Base-by-base conservation (phyloP, 441 rosid species). In the Croton setiger region DNA sequence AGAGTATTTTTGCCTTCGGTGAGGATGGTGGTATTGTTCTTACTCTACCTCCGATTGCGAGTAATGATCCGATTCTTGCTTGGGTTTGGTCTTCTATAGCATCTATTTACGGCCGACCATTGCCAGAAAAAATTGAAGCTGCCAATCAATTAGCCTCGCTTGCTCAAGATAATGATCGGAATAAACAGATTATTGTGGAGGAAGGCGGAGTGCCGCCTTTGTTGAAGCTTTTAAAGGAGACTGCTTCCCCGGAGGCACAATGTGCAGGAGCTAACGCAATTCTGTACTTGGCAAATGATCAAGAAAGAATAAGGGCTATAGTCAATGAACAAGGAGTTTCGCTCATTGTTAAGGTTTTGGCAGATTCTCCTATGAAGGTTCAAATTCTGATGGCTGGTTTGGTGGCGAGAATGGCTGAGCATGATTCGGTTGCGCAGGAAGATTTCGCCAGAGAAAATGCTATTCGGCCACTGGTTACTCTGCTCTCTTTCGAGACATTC, bases 21-120 rank as follows among this genome's bases (percentile, higher is more conserved):
- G 62, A 56, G 12, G 73, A 58, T 20, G 84, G 72, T 1, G 85
- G 74, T 2, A 72, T 68, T 64, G 74, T 69, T 63, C 69, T 86
- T 55, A 56, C 88, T 18, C 80, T 88, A 17, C 93, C 93, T 3
- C 91, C 93, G 0, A 82, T 86, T 47, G 91, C 93, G 8, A 84
- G 89, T 55, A 88, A 86, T 66, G 89, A 88, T 74, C 93, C 89
- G 0, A 88, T 84, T 49, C 82, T 88, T 18, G 91, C 91, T 8
- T 86, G 93, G 93, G 91, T 88, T 17, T 88, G 93, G 91, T 78
- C 85, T 31, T 79, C 63, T 13, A 77, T 88, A 17, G 78, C 88
- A 4, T 72, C 84, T 0, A 63, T 86, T 51, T 80, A 75, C 67
- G 71, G 80, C 82, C 85, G 85, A 0, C 63, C 62, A 1, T 23